phyloP scores from a whole-genome alignment of 2,329 filamentous ascomycete genomes.

The Fusarium hainanense region DNA sequence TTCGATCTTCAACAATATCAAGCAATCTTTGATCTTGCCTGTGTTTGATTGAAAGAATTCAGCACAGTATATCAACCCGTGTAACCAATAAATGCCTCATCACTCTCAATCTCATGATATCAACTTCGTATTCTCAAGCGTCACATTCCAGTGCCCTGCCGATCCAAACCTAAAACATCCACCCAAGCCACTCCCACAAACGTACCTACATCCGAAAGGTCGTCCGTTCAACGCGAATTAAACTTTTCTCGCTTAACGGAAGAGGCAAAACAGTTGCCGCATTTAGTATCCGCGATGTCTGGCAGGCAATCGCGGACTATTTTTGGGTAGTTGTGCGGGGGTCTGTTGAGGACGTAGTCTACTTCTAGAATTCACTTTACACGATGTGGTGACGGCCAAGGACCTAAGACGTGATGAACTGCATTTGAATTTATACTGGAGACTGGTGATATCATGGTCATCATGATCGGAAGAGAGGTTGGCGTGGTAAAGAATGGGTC shows the following conservation, averaged over 20 bases:
- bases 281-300: neutral
- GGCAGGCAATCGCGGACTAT: neutral
- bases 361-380: neutral
- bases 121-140: neutral
- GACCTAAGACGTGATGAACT: neutral
- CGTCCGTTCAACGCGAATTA: neutral
- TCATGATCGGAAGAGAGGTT: neutral
- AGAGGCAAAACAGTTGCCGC: neutral
- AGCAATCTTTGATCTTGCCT: no score
- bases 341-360: neutral
- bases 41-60: no score
- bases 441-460: neutral
- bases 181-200: neutral
- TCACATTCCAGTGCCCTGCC: neutral
- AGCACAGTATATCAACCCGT: no score
- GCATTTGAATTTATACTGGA: neutral
- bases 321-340: neutral
- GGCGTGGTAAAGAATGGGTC: neutral
- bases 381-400: neutral
- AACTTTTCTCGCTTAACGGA: neutral
- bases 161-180: neutral
- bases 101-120: rapidly evolving
- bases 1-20: no score
- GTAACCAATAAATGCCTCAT: neutral
- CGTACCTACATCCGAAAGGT: neutral